phyloP scores from a whole-genome alignment of 495 filamentous ascomycete species.

The Tuber melanosporum region DNA sequence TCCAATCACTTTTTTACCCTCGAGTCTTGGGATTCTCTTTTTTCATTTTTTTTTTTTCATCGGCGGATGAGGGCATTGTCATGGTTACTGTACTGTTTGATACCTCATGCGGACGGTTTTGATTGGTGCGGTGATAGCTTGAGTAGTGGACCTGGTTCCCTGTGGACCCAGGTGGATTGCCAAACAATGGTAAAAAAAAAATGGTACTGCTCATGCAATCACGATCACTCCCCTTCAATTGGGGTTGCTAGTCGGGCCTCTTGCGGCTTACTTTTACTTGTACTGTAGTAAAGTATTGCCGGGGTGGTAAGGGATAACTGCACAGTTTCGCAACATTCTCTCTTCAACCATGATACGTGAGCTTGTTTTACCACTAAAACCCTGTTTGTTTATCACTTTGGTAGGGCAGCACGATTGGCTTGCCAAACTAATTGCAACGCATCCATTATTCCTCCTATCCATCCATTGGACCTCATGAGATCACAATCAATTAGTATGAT shows the following conservation, averaged over 20 bases:
- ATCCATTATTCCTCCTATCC: neutral
- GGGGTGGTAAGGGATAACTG: neutral
- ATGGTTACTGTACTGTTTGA: too few species aligned
- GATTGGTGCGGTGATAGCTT: too few species aligned
- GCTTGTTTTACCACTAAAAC: neutral
- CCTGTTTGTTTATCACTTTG: neutral
- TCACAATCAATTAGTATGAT: neutral
- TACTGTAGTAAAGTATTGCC: neutral
- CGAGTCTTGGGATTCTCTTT: too few species aligned
- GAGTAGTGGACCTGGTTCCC: too few species aligned
- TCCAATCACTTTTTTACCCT: too few species aligned
- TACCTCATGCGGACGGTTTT: too few species aligned
- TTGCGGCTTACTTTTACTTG: neutral
- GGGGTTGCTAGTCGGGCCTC: neutral
- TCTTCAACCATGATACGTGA: neutral
- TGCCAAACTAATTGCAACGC: neutral
- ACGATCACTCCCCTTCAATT: neutral
- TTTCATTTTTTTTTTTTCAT: too few species aligned
- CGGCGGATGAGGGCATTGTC: too few species aligned
- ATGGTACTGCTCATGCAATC: too few species aligned
- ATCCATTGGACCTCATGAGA: neutral
- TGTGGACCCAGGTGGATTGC: too few species aligned
- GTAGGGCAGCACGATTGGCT: neutral
- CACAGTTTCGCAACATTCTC: neutral
- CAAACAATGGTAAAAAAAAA: too few species aligned